Percentiles rank a stretch among this genome's conserved stretches.
Evolutionary conservation across 305 asterid species (phyloP).

Genomic region (Plantago coronopus): DNA sequence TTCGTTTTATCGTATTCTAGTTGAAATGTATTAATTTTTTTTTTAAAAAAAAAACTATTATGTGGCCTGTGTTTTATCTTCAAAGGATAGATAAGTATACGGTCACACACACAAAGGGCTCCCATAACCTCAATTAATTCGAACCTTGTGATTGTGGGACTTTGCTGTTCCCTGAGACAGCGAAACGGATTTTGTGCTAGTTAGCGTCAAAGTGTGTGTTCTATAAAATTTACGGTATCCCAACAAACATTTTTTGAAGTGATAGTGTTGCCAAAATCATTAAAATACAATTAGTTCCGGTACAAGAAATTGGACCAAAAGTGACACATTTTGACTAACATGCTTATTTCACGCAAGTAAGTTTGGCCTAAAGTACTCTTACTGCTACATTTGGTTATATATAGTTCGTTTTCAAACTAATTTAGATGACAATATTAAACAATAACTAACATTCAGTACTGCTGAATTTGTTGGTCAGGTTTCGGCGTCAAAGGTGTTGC

Average conservation of each 20-base stretch:
- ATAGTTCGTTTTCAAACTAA: not conserved
- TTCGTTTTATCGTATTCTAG: no score
- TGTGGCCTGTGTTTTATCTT: slow-evolving; percentile 29
- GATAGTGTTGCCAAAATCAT: not conserved
- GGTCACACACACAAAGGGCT: slow-evolving; percentile 4
- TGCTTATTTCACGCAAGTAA: not conserved
- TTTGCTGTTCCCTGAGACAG: slow-evolving; percentile 28
- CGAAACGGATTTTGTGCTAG: not conserved
- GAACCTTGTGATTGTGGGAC: slow-evolving; percentile 37
- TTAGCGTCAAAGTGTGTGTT: not conserved
- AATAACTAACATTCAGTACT: not conserved
- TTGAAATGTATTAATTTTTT: no score
- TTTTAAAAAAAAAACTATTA: not conserved
- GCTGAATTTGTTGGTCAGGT: slow-evolving; percentile 32
- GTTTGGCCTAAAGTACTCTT: not conserved
- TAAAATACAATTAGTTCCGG: not conserved
- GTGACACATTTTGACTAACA: not conserved
- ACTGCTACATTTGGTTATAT: no score
- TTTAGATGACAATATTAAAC: not conserved
- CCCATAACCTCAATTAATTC: slow-evolving; percentile 35
- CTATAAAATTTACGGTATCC: not conserved
- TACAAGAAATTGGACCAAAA: not conserved
- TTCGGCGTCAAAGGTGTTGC: slow-evolving; percentile 81
- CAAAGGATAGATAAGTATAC: slow-evolving; percentile 22
- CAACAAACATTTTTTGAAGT: not conserved